Percentiles rank a stretch among this genome's conserved stretches.
Conservation (phyloP, 2,329 filamentous ascomycete species). For the Xylaria sp. region DNA sequence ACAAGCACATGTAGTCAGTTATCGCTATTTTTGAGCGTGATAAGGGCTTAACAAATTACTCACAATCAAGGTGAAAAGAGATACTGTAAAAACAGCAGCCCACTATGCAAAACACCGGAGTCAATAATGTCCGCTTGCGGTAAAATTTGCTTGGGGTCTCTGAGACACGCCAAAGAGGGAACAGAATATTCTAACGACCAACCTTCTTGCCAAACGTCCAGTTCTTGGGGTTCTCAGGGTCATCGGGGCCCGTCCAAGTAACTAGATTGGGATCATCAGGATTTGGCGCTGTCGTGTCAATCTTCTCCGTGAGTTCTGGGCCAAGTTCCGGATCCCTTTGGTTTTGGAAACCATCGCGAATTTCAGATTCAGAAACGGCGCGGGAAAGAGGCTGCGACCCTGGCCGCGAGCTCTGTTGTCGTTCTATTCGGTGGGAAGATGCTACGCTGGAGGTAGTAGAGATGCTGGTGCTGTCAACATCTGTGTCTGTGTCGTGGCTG, state of each 20-base stretch:
- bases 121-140: too few relatives aligned
- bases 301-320: slow-evolving; percentile 38
- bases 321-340: slow-evolving; percentile 52
- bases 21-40: not conserved
- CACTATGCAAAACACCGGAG: slow-evolving; percentile 50
- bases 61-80: slow-evolving; percentile 57
- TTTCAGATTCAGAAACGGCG: slow-evolving; percentile 51
- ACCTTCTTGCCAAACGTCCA: slow-evolving; percentile 63
- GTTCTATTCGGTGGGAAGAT: slow-evolving; percentile 16
- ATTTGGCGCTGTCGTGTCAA: slow-evolving; percentile 42
- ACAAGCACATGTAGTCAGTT: not conserved
- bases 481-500: slow-evolving; percentile 27
- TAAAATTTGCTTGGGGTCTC: too few relatives aligned
- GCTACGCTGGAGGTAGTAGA: slow-evolving; percentile 16
- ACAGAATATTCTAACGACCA: too few relatives aligned
- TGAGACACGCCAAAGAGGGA: too few relatives aligned
- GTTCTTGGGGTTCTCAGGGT: slow-evolving; percentile 63
- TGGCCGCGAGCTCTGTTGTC: slow-evolving; percentile 13
- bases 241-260: slow-evolving; percentile 63
- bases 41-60: not conserved
- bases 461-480: slow-evolving; percentile 25
- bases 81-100: slow-evolving; percentile 64
- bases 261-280: slow-evolving; percentile 56
- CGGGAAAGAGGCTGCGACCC: slow-evolving; percentile 43
- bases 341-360: slow-evolving; percentile 54